A percentile compares a stretch with the other conserved stretches of the same genome.
These are phyloP conservation scores for Aspergillus piperis DNA, from an alignment of 2,329 filamentous ascomycete species.

Conservation along the genomic window DNA sequence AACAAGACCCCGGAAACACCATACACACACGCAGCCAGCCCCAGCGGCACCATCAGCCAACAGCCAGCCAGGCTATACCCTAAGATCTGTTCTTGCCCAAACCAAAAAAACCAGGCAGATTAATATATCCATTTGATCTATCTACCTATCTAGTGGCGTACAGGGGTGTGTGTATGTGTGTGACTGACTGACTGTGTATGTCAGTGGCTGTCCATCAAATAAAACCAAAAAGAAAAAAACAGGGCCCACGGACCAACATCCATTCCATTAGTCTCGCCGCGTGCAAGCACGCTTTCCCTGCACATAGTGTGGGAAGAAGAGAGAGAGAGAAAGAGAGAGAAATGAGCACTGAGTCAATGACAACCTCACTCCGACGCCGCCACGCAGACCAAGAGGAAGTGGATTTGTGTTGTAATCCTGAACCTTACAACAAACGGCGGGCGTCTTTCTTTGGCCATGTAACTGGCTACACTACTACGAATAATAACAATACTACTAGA, in stretches of 20 bases:
- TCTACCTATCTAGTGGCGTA: not conserved
- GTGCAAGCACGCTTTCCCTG: not conserved
- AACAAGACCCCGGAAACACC: not conserved
- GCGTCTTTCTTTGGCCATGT: not conserved
- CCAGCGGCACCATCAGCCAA: not conserved
- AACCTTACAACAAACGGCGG: not conserved
- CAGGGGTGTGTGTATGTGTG: not conserved
- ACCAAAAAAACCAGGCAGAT: not conserved
- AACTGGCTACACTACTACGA: not conserved
- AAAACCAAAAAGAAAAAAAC: not conserved
- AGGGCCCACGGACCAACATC: not conserved
- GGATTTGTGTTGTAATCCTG: not conserved
- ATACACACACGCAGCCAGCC: not conserved
- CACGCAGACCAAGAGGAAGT: not conserved
- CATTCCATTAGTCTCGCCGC: not conserved
- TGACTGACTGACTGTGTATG: no score
- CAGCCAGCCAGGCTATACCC: not conserved
- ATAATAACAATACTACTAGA: not conserved
- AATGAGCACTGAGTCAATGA: constrained; percentile 4
- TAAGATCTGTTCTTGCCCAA: not conserved
- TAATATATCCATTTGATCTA: not conserved
- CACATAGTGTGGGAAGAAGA: no score
- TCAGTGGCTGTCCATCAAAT: no score
- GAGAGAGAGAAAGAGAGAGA: no score
- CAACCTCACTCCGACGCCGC: not conserved